A percentile compares a stretch with the other conserved stretches of the same genome.
Conservation (phyloP, 129 eudicot genomes). For the Logfia minima region DNA sequence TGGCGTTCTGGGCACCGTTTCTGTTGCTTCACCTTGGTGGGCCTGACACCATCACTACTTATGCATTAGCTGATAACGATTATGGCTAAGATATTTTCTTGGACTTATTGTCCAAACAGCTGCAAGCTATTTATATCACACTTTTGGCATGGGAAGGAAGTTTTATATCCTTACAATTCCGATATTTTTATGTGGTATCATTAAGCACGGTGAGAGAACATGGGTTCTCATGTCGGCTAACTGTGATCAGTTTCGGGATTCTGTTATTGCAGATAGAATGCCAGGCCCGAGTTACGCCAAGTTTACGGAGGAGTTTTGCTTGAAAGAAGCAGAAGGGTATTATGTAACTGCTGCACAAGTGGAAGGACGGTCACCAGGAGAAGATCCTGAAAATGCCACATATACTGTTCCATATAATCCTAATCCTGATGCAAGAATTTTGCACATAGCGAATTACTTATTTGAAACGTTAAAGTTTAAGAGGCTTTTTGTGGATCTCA, state of each 20-base stretch:
- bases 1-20: neutral
- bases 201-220: neutral
- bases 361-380: neutral
- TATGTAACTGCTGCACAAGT: neutral
- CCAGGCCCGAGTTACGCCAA: neutral
- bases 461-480: neutral
- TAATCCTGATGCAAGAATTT: neutral
- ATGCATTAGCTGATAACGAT: neutral
- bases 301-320: neutral
- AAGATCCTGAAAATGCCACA: neutral
- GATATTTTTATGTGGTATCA: neutral
- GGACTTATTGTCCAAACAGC: neutral
- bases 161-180: neutral
- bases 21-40: neutral
- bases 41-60: neutral
- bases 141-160: neutral
- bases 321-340: neutral
- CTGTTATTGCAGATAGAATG: neutral
- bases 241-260: neutral
- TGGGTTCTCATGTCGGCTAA: neutral
- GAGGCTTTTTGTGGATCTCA: neutral
- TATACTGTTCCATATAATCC: neutral
- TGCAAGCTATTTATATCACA: neutral
- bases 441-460: neutral
- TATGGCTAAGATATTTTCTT: neutral